Evolutionary conservation across 768 basidiomycete genomes (phyloP).

Genomic region (Collybia mongolica): DNA sequence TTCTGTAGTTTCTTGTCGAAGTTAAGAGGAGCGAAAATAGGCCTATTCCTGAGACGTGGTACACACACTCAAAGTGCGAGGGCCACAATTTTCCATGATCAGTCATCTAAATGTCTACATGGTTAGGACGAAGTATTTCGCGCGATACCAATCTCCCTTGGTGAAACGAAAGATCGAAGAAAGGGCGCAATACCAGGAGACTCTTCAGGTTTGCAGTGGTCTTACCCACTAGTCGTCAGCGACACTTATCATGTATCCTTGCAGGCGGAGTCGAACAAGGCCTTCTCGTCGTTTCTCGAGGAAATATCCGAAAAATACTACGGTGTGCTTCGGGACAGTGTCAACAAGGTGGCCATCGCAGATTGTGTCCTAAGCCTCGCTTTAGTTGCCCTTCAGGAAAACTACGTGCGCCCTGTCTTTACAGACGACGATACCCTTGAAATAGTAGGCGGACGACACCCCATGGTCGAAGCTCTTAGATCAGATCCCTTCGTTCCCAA

Average conservation of each 20-base stretch:
- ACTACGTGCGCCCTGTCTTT: constrained; percentile 79
- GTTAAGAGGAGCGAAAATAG: constrained; percentile 57
- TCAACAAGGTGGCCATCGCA: constrained; percentile 77
- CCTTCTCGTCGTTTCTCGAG: constrained; percentile 65
- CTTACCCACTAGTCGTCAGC: background rate
- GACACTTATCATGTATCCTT: background rate
- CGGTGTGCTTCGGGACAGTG: constrained; percentile 65
- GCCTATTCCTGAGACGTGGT: constrained; percentile 57
- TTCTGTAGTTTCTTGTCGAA: constrained; percentile 72
- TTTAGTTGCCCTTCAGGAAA: constrained; percentile 68
- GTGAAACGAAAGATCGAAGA: constrained; percentile 63
- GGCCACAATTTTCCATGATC: background rate
- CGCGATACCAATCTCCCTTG: constrained; percentile 76
- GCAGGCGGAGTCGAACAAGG: constrained; percentile 59
- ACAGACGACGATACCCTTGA: constrained; percentile 65
- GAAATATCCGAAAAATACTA: constrained; percentile 74
- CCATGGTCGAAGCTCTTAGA: constrained; percentile 82
- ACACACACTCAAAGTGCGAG: constrained; percentile 60
- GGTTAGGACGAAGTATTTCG: constrained; percentile 66
- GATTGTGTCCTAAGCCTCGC: constrained; percentile 90
- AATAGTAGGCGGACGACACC: constrained; percentile 85
- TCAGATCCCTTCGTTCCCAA: constrained; percentile 88
- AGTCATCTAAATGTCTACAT: background rate
- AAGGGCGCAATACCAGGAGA: constrained; percentile 73
- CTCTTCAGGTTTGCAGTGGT: constrained; percentile 40